These are phyloP conservation scores for Xylariaceae sp. DNA, from an alignment of 2,329 filamentous ascomycete genomes.

Conservation along the genomic window DNA sequence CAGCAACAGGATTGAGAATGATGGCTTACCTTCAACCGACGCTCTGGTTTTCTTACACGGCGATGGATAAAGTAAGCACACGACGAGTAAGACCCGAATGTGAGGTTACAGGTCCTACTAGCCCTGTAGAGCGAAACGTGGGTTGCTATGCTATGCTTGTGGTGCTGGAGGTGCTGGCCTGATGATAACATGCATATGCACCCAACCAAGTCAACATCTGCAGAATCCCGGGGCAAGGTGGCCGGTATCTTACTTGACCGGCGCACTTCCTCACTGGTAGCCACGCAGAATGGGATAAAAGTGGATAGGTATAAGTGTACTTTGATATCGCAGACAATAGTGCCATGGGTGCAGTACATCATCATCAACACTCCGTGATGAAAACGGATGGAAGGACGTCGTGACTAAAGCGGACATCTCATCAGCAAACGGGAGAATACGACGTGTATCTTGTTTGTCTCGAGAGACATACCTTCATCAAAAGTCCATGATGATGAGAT, in stretches of 20 bases:
- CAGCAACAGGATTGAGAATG: too few species aligned
- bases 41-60: too few species aligned
- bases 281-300: neutral
- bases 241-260: neutral
- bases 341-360: too few species aligned
- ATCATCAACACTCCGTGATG: neutral
- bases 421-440: neutral
- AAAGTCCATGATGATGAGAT: neutral
- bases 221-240: conserved; percentile 1
- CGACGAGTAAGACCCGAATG: too few species aligned
- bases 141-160: neutral
- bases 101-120: neutral
- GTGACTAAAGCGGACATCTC: neutral
- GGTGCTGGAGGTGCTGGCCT: conserved; percentile 3
- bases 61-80: neutral
- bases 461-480: neutral
- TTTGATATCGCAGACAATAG: neutral
- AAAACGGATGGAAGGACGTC: neutral
- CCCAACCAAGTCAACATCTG: conserved; percentile 5
- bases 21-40: too few species aligned
- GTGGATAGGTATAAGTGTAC: neutral
- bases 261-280: too few species aligned
- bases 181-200: conserved; percentile 13
- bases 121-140: neutral
- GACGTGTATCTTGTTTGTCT: neutral